Conservation (phyloP, 805 yeast species). For the Tetrapisispora namnaoensis region DNA sequence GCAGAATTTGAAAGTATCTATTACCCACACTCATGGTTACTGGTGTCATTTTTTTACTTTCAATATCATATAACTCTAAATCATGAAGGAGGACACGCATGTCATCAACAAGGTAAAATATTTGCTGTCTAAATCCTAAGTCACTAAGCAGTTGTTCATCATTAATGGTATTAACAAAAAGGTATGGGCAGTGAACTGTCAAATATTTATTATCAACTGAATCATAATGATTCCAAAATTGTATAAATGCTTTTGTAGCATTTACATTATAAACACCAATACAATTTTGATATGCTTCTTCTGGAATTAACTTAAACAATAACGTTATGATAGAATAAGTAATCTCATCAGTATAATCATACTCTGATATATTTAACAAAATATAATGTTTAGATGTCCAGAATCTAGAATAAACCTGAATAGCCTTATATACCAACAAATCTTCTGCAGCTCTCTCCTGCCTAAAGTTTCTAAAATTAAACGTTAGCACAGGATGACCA, state of each 20-base stretch:
- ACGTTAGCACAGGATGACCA: slow-evolving; percentile 57
- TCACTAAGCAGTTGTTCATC: slow-evolving; percentile 36
- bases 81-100: slow-evolving; percentile 44
- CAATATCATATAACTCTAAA: slow-evolving; percentile 41
- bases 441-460: slow-evolving; percentile 34
- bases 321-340: slow-evolving; percentile 17
- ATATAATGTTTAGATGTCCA: slow-evolving; percentile 57
- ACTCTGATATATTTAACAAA: slow-evolving; percentile 60
- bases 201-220: slow-evolving; percentile 20
- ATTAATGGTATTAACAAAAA: slow-evolving; percentile 39
- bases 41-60: slow-evolving; percentile 43
- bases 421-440: slow-evolving; percentile 42
- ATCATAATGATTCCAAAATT: slow-evolving; percentile 14
- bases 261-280: slow-evolving; percentile 40
- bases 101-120: slow-evolving; percentile 37
- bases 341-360: slow-evolving; percentile 18
- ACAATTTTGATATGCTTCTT: slow-evolving; percentile 42
- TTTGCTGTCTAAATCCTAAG: slow-evolving; percentile 35
- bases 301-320: slow-evolving; percentile 40
- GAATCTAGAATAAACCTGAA: slow-evolving; percentile 56
- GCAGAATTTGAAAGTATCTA: slow-evolving; percentile 49
- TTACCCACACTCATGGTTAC: slow-evolving; percentile 62
- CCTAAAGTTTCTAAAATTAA: slow-evolving; percentile 35
- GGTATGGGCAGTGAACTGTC: slow-evolving; percentile 24
- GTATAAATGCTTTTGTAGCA: slow-evolving; percentile 23